These are phyloP conservation scores for Trichaptum fuscoviolaceum DNA, from an alignment of 768 basidiomycete species.

Conservation along the genomic window DNA sequence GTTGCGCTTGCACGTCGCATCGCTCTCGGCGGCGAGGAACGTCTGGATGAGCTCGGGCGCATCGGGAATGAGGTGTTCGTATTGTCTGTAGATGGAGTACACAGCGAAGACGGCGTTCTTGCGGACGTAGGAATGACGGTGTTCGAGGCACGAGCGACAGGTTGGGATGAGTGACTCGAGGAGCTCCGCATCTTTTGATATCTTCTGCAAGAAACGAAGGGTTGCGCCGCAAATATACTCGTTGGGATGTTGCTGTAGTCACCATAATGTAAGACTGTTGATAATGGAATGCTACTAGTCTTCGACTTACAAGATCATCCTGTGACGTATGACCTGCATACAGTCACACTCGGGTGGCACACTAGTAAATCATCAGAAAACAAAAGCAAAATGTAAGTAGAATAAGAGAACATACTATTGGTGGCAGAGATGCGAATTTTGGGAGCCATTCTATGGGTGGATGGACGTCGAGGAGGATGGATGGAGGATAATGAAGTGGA, in stretches of 20 bases:
- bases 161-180: slow-evolving; percentile 94
- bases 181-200: slow-evolving; percentile 86
- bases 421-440: too few relatives aligned
- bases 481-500: too few relatives aligned
- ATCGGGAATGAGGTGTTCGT: slow-evolving; percentile 93
- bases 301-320: slow-evolving; percentile 78
- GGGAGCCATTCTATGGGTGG: too few relatives aligned
- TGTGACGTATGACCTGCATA: too few relatives aligned
- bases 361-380: too few relatives aligned
- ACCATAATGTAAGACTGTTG: slow-evolving; percentile 5
- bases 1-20: slow-evolving; percentile 95
- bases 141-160: slow-evolving; percentile 90
- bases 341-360: too few relatives aligned
- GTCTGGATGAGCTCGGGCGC: slow-evolving; percentile 94
- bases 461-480: too few relatives aligned
- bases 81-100: slow-evolving; percentile 90
- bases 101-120: slow-evolving; percentile 98
- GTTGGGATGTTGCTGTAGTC: slow-evolving; percentile 89
- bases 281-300: background rate
- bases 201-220: slow-evolving; percentile 93
- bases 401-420: too few relatives aligned
- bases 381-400: too few relatives aligned
- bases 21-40: slow-evolving; percentile 92
- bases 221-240: slow-evolving; percentile 99
- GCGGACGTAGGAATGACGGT: slow-evolving; percentile 95